Base-by-base conservation (phyloP, 2,329 filamentous ascomycete species). In the Penicillium freii region DNA sequence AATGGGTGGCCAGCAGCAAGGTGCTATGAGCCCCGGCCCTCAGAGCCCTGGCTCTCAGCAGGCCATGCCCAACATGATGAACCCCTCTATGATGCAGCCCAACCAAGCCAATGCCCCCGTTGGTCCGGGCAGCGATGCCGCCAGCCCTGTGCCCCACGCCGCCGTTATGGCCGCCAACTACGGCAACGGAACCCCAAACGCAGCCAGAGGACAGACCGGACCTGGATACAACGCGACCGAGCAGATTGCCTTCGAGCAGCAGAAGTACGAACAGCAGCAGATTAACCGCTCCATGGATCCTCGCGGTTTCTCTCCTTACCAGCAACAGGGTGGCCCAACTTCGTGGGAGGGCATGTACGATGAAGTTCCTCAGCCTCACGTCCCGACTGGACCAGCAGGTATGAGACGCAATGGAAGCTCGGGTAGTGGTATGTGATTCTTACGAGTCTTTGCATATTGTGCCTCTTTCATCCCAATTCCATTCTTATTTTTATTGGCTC, bases 331-430 rank as follows among this genome's bases (percentile, higher is more conserved):
- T 44, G 86, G 86, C 17, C 88, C 89, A n/a, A 91, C 90, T 25
- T 92, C 88, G 40, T 97, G 92, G 92, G 93, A 97, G 74, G 93
- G 93, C 69, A 96, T 96, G 92, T 97, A 97, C 74, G 93, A 97
- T 72, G 93, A 97, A 72, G 90, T 92, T 2, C 92, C 92, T 17
- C 91, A 93, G 71, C 91, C 91, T 5, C 87, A 87, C 66, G 83
- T 87, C 56, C 78, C 80, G 63, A 79, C 77, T 17, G 82, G 79
- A 46, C 80, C 81, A 50, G 78, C 76, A 57, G 77, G 80, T 59
- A 76, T 77, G 60, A 76, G 77, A 49, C 75, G 79, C 57, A 73
- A 74, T 51, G 69, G 73, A 55, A 72, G 68, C 38, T 71, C 72
- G 53, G 75, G 78, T 57, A 73, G 77, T 50, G 76, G 75, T 67